A percentile compares a stretch with the other conserved stretches of the same genome.
Conservation (phyloP, 2,329 filamentous ascomycete species). For the Colletotrichum sp. region DNA sequence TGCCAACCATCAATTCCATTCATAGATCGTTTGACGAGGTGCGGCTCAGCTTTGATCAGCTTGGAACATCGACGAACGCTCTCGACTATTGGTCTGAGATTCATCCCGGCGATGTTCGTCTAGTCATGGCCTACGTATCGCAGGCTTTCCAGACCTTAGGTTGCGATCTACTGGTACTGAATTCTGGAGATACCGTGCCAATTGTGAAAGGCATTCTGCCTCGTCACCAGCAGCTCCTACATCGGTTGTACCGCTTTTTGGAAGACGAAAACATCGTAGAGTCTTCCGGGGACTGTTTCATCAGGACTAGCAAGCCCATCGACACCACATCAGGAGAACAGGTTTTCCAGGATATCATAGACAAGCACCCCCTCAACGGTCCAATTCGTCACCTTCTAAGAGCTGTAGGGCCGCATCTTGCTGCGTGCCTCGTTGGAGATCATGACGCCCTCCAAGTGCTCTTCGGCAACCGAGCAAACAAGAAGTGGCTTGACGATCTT, state of each 20-base stretch:
- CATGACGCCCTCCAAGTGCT: slow-evolving; percentile 41
- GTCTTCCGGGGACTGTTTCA: not conserved
- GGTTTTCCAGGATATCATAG: slow-evolving; percentile 30
- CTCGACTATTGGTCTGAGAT: slow-evolving; percentile 30
- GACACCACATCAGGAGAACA: slow-evolving; percentile 2
- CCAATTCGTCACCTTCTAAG: slow-evolving; percentile 35
- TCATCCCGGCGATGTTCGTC: slow-evolving; percentile 30
- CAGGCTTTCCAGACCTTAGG: slow-evolving; percentile 35
- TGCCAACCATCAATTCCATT: not conserved
- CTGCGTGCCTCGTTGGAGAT: slow-evolving; percentile 40
- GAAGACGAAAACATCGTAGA: slow-evolving; percentile 20
- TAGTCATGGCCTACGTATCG: slow-evolving; percentile 36
- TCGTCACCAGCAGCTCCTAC: slow-evolving; percentile 31
- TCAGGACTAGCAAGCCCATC: slow-evolving; percentile 10
- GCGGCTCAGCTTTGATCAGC: slow-evolving; percentile 1
- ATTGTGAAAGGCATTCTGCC: slow-evolving; percentile 19
- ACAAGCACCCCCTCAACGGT: slow-evolving; percentile 34
- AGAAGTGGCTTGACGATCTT: slow-evolving; percentile 35
- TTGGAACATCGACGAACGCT: not conserved
- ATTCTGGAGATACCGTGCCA: slow-evolving; percentile 25
- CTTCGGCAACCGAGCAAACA: slow-evolving; percentile 35
- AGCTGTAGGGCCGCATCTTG: slow-evolving; percentile 36
- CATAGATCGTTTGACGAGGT: not conserved
- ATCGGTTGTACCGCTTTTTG: slow-evolving; percentile 30
- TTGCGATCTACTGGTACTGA: slow-evolving; percentile 25